These are phyloP conservation scores for Annulohypoxylon nitens DNA, from an alignment of 495 filamentous ascomycete species.

Conservation along the genomic window DNA sequence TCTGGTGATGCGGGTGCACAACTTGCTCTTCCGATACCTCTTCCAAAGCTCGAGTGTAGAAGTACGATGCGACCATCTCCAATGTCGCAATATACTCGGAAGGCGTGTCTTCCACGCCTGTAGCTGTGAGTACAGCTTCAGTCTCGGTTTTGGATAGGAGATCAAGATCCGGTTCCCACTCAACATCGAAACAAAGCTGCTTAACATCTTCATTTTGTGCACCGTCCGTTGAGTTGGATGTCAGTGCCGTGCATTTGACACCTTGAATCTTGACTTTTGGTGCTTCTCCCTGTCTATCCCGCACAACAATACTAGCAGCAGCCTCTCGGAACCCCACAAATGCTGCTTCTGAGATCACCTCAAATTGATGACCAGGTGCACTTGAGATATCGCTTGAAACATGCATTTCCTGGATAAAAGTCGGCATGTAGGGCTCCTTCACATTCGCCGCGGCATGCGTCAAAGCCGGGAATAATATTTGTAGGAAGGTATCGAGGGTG, in stretches of 20 bases:
- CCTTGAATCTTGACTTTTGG: not conserved
- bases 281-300: not conserved
- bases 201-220: not conserved
- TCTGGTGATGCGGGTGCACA: slow-evolving; percentile 3
- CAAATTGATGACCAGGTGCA: not conserved
- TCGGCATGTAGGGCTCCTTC: slow-evolving; percentile 8
- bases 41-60: not conserved
- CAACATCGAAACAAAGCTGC: slow-evolving; percentile 9
- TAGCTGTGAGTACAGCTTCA: slow-evolving; percentile 3
- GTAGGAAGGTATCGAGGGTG: slow-evolving; percentile 59
- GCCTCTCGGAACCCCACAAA: slow-evolving; percentile 10
- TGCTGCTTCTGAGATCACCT: slow-evolving; percentile 10
- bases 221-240: slow-evolving; percentile 4
- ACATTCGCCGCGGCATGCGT: slow-evolving; percentile 4
- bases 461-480: slow-evolving; percentile 1
- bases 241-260: slow-evolving; percentile 5
- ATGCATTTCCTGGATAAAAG: slow-evolving; percentile 12
- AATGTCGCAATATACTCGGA: slow-evolving; percentile 5
- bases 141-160: not conserved
- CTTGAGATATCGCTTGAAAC: slow-evolving; percentile 9
- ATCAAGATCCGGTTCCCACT: slow-evolving; percentile 9
- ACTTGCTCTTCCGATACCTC: slow-evolving; percentile 15
- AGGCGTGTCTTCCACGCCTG: slow-evolving; percentile 2
- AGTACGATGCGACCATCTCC: slow-evolving; percentile 11
- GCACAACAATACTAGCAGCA: slow-evolving; percentile 11